These are phyloP conservation scores for Lactarius pseudohatsudake DNA, from an alignment of 768 basidiomycete genomes.

Conservation along the genomic window DNA sequence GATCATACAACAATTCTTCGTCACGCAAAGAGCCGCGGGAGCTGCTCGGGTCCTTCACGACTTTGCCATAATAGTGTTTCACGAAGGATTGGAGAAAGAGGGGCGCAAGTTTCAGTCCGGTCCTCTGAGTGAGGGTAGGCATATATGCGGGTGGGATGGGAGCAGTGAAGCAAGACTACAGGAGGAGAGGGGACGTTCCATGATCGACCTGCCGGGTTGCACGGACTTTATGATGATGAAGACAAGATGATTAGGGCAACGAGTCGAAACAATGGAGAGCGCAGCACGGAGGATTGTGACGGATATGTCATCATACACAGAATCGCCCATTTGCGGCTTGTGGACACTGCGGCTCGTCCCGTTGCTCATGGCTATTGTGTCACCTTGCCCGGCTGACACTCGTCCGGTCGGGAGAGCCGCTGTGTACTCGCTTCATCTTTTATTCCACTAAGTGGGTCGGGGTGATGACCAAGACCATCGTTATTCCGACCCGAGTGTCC, in stretches of 20 bases:
- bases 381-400: too few relatives aligned
- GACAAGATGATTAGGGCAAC: not conserved
- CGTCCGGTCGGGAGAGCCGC: too few relatives aligned
- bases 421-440: too few relatives aligned
- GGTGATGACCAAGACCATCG: too few relatives aligned
- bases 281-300: not conserved
- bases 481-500: too few relatives aligned
- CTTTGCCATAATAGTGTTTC: slow-evolving; percentile 77
- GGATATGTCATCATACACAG: slow-evolving; percentile 3
- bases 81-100: slow-evolving; percentile 71
- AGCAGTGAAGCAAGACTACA: not conserved
- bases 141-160: not conserved
- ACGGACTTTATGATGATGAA: slow-evolving; percentile 3
- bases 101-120: slow-evolving; percentile 64
- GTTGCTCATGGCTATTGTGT: not conserved
- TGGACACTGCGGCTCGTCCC: too few relatives aligned
- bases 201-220: not conserved
- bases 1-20: slow-evolving; percentile 78
- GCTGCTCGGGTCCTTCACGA: slow-evolving; percentile 30
- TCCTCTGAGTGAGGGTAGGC: slow-evolving; percentile 53
- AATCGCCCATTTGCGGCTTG: too few relatives aligned
- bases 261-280: slow-evolving; percentile 3
- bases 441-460: too few relatives aligned
- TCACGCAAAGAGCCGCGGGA: slow-evolving; percentile 43
- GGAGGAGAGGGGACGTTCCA: not conserved